phyloP scores from a whole-genome alignment of 1,139 yeast genomes.

The Eremothecium gossypii region DNA sequence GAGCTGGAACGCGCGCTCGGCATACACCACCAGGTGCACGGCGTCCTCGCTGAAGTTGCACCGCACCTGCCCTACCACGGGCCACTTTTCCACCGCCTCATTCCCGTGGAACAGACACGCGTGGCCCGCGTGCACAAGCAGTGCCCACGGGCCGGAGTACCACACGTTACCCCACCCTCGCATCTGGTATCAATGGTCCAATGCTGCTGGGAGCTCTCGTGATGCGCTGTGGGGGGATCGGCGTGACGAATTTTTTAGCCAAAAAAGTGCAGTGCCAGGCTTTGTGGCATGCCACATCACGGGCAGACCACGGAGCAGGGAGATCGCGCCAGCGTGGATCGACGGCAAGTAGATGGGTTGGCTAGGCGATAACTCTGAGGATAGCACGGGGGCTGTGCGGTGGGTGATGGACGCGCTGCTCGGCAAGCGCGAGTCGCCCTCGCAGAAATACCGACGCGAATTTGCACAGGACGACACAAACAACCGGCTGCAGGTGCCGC shows the following conservation, averaged over 20 bases:
- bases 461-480: slow-evolving; percentile 24
- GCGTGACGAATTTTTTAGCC: too few relatives aligned
- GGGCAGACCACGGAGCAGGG: too few relatives aligned
- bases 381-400: slow-evolving; percentile 18
- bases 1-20: neutral
- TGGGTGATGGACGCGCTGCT: slow-evolving; percentile 30
- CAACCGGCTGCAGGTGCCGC: slow-evolving; percentile 8
- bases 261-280: too few relatives aligned
- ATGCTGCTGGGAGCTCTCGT: too few relatives aligned
- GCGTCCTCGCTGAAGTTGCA: neutral
- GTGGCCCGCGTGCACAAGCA: neutral
- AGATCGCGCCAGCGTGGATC: too few relatives aligned
- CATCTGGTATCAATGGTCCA: too few relatives aligned
- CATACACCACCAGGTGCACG: neutral
- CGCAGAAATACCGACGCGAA: slow-evolving; percentile 19
- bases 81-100: slow-evolving; percentile 1
- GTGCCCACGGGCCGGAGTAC: slow-evolving; percentile 1
- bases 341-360: neutral
- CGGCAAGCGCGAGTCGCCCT: slow-evolving; percentile 22
- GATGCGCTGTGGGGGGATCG: too few relatives aligned
- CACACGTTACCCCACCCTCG: neutral
- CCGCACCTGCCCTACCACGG: neutral
- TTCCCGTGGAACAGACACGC: neutral
- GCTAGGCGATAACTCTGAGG: slow-evolving; percentile 7
- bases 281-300: too few relatives aligned